Evolutionary conservation across 2,329 filamentous ascomycete genomes (phyloP).

Genomic region (Colletotrichum musae): DNA sequence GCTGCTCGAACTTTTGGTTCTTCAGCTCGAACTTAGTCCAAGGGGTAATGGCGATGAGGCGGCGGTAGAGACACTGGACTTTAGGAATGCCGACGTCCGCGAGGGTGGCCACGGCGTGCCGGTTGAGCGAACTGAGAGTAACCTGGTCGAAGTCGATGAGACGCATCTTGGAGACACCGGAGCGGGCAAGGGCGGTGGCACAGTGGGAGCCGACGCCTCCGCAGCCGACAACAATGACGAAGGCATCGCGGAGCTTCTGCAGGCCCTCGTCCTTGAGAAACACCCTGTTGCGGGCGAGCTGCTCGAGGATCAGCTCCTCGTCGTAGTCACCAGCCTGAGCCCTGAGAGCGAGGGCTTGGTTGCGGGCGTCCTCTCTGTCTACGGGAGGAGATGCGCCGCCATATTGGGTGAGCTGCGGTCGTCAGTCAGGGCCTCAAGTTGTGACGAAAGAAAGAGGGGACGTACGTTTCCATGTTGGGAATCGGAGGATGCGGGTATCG

Average conservation of each 20-base stretch:
- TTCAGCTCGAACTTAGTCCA: conserved; percentile 93
- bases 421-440: conserved; percentile 41
- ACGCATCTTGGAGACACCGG: conserved; percentile 88
- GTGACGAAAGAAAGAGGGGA: neutral
- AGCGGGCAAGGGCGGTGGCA: conserved; percentile 86
- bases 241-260: conserved; percentile 82
- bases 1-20: conserved; percentile 84
- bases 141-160: conserved; percentile 99
- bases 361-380: conserved; percentile 74
- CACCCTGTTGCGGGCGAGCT: conserved; percentile 91
- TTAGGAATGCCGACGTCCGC: conserved; percentile 95
- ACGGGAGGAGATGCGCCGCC: conserved; percentile 65
- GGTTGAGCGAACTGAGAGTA: conserved; percentile 91
- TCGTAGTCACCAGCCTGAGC: conserved; percentile 76
- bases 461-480: conserved; percentile 51
- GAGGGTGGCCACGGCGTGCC: conserved; percentile 95
- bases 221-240: conserved; percentile 91
- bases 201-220: conserved; percentile 97
- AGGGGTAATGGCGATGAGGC: conserved; percentile 88
- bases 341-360: conserved; percentile 70
- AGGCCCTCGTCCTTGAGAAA: conserved; percentile 90
- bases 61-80: conserved; percentile 84
- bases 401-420: conserved; percentile 70
- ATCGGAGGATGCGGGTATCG: conserved; percentile 64
- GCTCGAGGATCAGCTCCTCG: conserved; percentile 90